Base-by-base conservation (phyloP, 2,329 filamentous ascomycete species). In the Cyphellophora attinorum region DNA sequence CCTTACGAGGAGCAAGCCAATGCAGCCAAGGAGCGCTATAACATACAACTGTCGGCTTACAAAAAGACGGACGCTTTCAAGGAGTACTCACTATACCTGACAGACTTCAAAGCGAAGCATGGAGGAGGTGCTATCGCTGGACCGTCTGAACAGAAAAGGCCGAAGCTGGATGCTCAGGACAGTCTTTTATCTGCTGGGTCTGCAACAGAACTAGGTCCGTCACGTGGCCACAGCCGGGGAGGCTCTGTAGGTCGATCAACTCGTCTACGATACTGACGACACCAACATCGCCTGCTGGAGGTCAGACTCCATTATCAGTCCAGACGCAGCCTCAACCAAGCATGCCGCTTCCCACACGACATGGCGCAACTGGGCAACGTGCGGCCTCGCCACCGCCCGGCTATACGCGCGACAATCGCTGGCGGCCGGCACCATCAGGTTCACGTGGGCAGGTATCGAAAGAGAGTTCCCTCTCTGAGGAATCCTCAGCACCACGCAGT, bases 21-120 rank as follows among this genome's bases (percentile, higher is more conserved):
- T 39, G 59, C 69, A 11, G 79, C 79, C 16, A 89, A 89, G 57
- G 81, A 88, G 46, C 80, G 70, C 46, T 89, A 85, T 52, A 81
- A 81, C 45, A 65, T 70, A n/a, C 74, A 83, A 43, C 63, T 88
- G 41, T 64, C 70, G 30, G 73, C 81, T 45, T 89, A 89, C 56
- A 88, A 88, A 54, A 85, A 85, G 57, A 88, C 82, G 1, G 51
- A 70, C 5, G 68, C 79, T 32, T 85, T 77, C 51, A 72, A 67
- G 37, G 70, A 75, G 33, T 88, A 89, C 45, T 67, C 72, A 40
- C 68, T 74, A 28, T 91, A 91, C 52, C 61, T 89, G 14, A 70
- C 74, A 19, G 82, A 88, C 1, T 89, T 91, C 62, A 86, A 81
- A 52, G 73, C 77, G 31, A 81, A 81, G 52, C 79, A 88, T 46